Percentiles rank a stretch among this genome's conserved stretches.
Evolutionary conservation across 176 grass and related monocot species (phyloP).

Genomic region (Hsuehochloa calcarea): DNA sequence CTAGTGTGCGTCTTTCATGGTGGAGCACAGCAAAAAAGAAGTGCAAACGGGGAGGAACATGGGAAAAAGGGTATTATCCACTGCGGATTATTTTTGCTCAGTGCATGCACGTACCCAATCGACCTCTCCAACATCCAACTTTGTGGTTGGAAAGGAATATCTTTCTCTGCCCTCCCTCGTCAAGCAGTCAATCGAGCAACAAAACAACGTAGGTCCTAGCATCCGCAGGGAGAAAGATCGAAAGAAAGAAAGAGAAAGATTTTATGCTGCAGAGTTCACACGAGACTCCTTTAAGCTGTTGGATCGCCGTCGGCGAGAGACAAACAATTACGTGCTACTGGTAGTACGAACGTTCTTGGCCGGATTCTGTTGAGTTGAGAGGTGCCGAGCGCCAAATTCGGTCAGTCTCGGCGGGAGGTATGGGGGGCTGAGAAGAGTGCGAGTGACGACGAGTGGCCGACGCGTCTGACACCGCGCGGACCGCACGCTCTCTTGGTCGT

Average conservation of each 20-base stretch:
- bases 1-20: background rate
- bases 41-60: background rate
- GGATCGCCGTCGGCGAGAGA: no score
- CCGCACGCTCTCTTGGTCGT: background rate
- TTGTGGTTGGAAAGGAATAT: background rate
- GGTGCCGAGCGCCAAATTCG: background rate
- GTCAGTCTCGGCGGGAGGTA: background rate
- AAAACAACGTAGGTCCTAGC: background rate
- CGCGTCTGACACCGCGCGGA: background rate
- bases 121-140: background rate
- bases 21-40: background rate
- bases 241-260: background rate
- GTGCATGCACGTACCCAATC: conserved; percentile 27
- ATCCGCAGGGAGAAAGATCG: background rate
- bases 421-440: background rate
- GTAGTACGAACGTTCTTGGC: no score
- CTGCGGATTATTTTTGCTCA: background rate
- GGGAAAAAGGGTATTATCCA: background rate
- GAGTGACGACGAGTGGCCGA: background rate
- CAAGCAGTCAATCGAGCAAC: background rate
- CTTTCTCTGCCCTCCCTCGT: background rate
- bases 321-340: no score
- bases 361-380: background rate
- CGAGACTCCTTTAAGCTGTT: background rate
- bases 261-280: background rate